phyloP scores from a whole-genome alignment of 2,329 filamentous ascomycete species.

The Colletotrichum sp. region DNA sequence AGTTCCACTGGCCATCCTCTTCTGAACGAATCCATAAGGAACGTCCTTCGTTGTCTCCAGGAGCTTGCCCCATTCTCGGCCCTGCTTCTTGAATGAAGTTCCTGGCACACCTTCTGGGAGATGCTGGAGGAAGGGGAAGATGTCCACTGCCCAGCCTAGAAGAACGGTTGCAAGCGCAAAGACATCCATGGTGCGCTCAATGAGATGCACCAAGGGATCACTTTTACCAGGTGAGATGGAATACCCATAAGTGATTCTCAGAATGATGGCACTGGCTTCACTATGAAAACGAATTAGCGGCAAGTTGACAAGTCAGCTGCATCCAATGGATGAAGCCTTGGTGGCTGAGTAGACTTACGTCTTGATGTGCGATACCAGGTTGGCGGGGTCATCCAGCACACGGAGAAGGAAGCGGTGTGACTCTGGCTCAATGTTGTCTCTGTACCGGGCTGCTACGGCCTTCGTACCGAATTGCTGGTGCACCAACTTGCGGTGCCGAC shows the following conservation, averaged over 20 bases:
- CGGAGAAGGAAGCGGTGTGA: not conserved
- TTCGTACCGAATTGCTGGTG: not conserved
- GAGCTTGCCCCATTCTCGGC: not conserved
- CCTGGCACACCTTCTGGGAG: not conserved
- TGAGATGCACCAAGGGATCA: not conserved
- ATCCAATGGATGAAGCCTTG: not conserved
- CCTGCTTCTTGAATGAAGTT: constrained; percentile 6
- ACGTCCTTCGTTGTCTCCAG: not conserved
- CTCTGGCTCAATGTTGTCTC: not conserved
- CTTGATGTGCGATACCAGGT: not conserved
- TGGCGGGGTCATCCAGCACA: not conserved
- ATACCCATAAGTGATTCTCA: not conserved
- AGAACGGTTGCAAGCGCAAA: not conserved
- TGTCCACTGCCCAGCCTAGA: not conserved
- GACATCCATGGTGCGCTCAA: not conserved
- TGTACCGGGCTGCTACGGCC: not conserved
- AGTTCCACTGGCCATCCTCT: not conserved
- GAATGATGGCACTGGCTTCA: not conserved
- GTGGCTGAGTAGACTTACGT: not conserved
- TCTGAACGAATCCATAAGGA: not conserved
- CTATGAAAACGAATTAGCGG: not conserved
- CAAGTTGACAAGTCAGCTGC: not conserved
- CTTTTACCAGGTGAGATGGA: not conserved
- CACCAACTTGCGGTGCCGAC: not conserved
- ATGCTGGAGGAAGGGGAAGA: not conserved